Evolutionary conservation across 2,329 filamentous ascomycete species (phyloP).

Genomic region (Fusarium longipes): DNA sequence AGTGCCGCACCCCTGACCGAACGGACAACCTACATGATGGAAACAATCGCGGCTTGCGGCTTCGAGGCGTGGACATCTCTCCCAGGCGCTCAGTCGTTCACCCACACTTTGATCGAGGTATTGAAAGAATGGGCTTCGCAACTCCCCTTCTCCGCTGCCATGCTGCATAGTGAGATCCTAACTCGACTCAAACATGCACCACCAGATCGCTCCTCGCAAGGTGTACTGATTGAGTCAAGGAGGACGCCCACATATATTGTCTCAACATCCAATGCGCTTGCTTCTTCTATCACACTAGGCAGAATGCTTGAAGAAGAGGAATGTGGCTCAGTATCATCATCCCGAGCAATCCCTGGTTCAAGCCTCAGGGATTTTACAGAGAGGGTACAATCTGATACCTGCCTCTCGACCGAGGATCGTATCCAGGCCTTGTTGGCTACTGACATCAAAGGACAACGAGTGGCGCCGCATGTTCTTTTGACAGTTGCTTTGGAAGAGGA

Average conservation of each 20-base stretch:
- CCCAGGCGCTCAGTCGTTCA: constrained; percentile 44
- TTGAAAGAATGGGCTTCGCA: constrained; percentile 44
- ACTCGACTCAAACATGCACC: constrained; percentile 44
- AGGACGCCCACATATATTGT: constrained; percentile 46
- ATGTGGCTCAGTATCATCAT: constrained; percentile 35
- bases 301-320: constrained; percentile 39
- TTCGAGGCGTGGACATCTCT: constrained; percentile 45
- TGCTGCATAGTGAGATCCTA: constrained; percentile 46
- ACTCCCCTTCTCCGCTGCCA: constrained; percentile 44
- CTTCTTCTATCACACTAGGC: constrained; percentile 43
- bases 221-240: constrained; percentile 41
- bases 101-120: constrained; percentile 43
- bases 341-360: constrained; percentile 36
- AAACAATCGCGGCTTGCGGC: constrained; percentile 45
- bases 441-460: constrained; percentile 39
- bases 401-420: constrained; percentile 40
- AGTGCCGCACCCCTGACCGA: constrained; percentile 44
- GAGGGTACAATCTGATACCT: constrained; percentile 35
- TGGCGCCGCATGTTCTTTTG: constrained; percentile 41
- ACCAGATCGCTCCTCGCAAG: constrained; percentile 39
- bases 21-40: constrained; percentile 44
- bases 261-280: constrained; percentile 42
- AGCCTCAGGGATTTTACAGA: constrained; percentile 38
- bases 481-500: constrained; percentile 44
- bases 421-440: constrained; percentile 39